These are phyloP conservation scores for Phytophthora megakarya DNA, from an alignment of 352 stramenopile species.

Conservation along the genomic window DNA sequence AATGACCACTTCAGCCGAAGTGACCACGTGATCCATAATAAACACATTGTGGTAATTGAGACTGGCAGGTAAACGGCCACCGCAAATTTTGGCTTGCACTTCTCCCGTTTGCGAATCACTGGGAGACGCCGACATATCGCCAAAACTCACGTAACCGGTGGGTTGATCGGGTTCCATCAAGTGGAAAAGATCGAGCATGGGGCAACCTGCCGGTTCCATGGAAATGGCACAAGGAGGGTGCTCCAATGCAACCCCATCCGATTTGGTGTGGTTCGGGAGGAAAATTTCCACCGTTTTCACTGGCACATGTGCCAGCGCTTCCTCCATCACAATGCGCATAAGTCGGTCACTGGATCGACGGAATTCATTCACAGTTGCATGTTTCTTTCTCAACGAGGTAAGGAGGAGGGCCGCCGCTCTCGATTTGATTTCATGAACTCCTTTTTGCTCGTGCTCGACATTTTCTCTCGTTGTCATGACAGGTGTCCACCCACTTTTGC, in stretches of 20 bases:
- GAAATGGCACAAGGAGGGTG: conserved; percentile 45
- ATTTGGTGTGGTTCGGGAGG: conserved; percentile 30
- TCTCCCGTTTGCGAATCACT: conserved; percentile 20
- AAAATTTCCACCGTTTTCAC: conserved; percentile 41
- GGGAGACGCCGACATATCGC: conserved; percentile 10
- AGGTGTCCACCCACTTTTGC: conserved; percentile 12
- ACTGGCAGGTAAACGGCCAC: conserved; percentile 14
- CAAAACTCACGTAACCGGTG: conserved; percentile 31
- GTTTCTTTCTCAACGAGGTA: conserved; percentile 40
- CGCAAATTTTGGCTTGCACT: conserved; percentile 26
- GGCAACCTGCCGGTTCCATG: conserved; percentile 30
- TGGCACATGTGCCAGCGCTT: conserved; percentile 47
- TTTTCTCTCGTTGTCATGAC: conserved; percentile 9
- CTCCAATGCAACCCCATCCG: conserved; percentile 40
- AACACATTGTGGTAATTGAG: conserved; percentile 62
- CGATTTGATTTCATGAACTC: conserved; percentile 48
- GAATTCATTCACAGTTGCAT: conserved; percentile 42
- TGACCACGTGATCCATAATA: conserved; percentile 46
- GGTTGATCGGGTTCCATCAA: conserved; percentile 42
- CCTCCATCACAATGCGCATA: conserved; percentile 61
- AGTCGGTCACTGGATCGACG: conserved; percentile 46
- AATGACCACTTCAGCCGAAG: conserved; percentile 36
- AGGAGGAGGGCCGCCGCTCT: conserved; percentile 45
- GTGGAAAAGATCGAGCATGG: conserved; percentile 44
- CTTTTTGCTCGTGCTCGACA: neutral